phyloP scores from a whole-genome alignment of 768 basidiomycete genomes.

The Tylopilus sp. region DNA sequence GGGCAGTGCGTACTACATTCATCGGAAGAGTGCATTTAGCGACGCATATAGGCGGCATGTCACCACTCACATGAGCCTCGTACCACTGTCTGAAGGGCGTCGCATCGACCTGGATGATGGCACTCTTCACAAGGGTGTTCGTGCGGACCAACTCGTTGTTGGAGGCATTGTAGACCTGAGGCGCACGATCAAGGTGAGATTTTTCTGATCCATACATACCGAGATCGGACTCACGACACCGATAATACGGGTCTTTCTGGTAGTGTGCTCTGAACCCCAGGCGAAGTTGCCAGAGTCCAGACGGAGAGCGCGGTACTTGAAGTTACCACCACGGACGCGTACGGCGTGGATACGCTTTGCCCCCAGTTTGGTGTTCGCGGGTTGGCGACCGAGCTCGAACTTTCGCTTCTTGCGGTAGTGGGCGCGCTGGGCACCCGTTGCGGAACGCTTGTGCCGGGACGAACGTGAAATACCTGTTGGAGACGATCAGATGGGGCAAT shows the following conservation, averaged over 20 bases:
- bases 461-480: constrained; percentile 90
- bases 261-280: constrained; percentile 94
- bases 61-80: constrained; percentile 83
- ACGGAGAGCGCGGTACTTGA: constrained; percentile 94
- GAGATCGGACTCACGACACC: constrained; percentile 71
- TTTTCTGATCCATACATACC: not conserved
- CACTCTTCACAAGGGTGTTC: constrained; percentile 97
- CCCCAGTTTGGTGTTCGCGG: constrained; percentile 96
- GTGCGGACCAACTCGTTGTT: constrained; percentile 99
- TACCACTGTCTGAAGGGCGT: constrained; percentile 99
- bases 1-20: constrained; percentile 83
- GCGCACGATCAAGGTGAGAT: constrained; percentile 4
- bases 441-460: constrained; percentile 96
- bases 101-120: constrained; percentile 97
- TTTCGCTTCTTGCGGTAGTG: constrained; percentile 99
- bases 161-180: constrained; percentile 94
- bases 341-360: constrained; percentile 93
- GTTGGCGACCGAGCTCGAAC: constrained; percentile 98
- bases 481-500: constrained; percentile 9
- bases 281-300: constrained; percentile 98
- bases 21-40: constrained; percentile 2
- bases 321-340: constrained; percentile 92
- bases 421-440: constrained; percentile 86
- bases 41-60: not conserved
- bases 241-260: constrained; percentile 94